Base-by-base conservation (phyloP, 345 rosid genomes). In the Brassica cretica region DNA sequence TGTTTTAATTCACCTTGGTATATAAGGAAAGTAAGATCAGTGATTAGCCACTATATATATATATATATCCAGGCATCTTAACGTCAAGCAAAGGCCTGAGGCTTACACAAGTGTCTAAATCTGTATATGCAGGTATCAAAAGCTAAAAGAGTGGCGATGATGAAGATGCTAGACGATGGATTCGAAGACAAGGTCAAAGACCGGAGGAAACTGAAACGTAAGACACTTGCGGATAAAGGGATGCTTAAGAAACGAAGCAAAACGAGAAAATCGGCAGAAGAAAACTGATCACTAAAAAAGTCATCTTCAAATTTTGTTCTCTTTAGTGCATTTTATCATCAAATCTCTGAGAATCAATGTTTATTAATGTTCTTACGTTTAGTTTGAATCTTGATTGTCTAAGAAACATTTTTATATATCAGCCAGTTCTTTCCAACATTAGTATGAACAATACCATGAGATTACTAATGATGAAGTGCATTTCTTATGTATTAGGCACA, bases 121-220 rank as follows among this genome's bases (percentile, higher is more conserved):
- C 78, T 37, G 25, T 15, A 68, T 75, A 12, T 83, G 80, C 88
- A 93, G 98, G 88, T 95, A 5, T 89, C 81, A 76, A 91, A 95
- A 86, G 99, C 99, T 2, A 93, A 81, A 78, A 94, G 94, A 1
- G 97, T 90, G 75, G 94, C 94, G 1, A 80, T 82, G 66, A 91
- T 93, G 99, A 95, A 90, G 86, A 88, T 91, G 91, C 75, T 85
- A 82, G 98, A 95, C 18, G 91, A 90, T 27, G 97, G 99, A 3
- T 91, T 90, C 44, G 98, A 95, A 71, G 98, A 95, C 70, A 90
- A 85, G 82, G 87, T 64, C 5, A 88, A 89, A 58, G 93, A 90
- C 72, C 82, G 97, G 73, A 93, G 83, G 78, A 87, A 79, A 16
- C 94, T 82, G 84, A 95, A 91, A 58, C 82, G 83, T 29, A 90